These are phyloP conservation scores for Rhododendron henanense DNA, from an alignment of 148 eudicot genomes.

Conservation along the genomic window DNA sequence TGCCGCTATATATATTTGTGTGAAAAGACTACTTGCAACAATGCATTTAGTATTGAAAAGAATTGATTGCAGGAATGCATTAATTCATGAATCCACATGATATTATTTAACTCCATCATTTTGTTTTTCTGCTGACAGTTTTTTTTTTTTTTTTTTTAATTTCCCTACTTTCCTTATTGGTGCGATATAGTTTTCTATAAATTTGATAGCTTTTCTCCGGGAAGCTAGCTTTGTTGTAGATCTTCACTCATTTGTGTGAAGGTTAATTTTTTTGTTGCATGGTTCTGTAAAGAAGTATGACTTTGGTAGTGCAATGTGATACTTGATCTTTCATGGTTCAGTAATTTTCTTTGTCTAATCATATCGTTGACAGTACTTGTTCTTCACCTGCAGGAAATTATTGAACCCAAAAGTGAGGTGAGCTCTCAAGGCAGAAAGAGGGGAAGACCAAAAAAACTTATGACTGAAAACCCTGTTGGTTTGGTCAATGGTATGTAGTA, in stretches of 20 bases:
- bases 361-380: background rate
- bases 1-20: background rate
- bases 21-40: background rate
- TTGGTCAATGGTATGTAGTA: background rate
- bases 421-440: background rate
- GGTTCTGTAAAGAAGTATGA: background rate
- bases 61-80: background rate
- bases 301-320: background rate
- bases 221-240: background rate
- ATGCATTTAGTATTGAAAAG: background rate
- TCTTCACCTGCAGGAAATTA: background rate
- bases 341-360: background rate
- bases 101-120: background rate
- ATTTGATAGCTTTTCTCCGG: background rate
- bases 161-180: background rate
- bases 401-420: background rate
- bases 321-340: background rate
- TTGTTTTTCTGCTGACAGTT: background rate
- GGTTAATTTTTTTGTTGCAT: background rate
- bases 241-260: background rate
- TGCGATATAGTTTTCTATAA: background rate
- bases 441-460: background rate
- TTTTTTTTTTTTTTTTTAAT: background rate
- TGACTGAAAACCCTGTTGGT: background rate
- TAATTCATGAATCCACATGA: background rate